These are phyloP conservation scores for Pleurotus tuber-regium DNA, from an alignment of 768 basidiomycete genomes.

Conservation along the genomic window DNA sequence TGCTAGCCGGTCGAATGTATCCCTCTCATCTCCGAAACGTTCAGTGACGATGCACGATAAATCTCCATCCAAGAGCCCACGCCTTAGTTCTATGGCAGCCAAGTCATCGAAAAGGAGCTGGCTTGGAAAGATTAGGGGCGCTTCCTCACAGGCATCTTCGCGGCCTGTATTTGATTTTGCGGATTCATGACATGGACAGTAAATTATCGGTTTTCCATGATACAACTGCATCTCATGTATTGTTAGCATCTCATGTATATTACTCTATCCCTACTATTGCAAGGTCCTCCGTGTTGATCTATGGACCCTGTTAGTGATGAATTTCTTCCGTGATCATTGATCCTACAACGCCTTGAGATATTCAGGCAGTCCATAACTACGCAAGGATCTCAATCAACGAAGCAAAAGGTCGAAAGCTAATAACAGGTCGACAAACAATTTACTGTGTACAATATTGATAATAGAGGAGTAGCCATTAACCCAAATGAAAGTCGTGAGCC, in stretches of 20 bases:
- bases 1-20: conserved; percentile 32
- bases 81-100: conserved; percentile 25
- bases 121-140: conserved; percentile 67
- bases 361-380: too few species aligned
- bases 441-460: neutral
- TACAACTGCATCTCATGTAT: conserved; percentile 28
- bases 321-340: too few species aligned
- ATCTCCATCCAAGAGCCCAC: conserved; percentile 36
- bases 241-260: conserved; percentile 7
- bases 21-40: conserved; percentile 52
- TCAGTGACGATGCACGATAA: conserved; percentile 49
- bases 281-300: too few species aligned
- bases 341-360: too few species aligned
- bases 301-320: too few species aligned
- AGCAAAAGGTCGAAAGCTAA: too few species aligned
- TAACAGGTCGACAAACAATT: too few species aligned
- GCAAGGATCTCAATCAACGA: too few species aligned
- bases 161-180: conserved; percentile 18
- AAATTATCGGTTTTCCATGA: conserved; percentile 22
- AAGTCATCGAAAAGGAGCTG: conserved; percentile 62
- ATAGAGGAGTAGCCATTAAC: neutral
- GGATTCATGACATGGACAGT: conserved; percentile 14
- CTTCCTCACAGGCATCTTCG: conserved; percentile 27
- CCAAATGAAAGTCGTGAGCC: neutral
- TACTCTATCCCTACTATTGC: too few species aligned